These are phyloP conservation scores for Colletotrichum camelliae DNA, from an alignment of 2,329 filamentous ascomycete genomes.

Conservation along the genomic window DNA sequence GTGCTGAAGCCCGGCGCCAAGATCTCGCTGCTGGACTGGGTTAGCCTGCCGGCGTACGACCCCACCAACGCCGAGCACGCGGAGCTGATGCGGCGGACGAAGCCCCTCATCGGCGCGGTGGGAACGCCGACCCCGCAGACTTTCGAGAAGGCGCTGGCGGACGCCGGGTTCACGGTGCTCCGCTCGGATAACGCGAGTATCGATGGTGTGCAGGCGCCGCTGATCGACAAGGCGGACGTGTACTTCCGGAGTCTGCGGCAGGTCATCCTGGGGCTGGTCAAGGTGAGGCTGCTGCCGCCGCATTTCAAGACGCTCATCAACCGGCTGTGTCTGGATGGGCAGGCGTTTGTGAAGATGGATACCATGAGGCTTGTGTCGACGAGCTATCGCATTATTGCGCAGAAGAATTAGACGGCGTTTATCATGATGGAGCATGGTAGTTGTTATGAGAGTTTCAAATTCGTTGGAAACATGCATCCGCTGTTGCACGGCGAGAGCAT, in stretches of 20 bases:
- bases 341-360: slow-evolving; percentile 62
- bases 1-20: slow-evolving; percentile 55
- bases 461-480: neutral
- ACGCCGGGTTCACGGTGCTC: slow-evolving; percentile 52
- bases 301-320: slow-evolving; percentile 61
- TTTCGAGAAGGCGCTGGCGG: slow-evolving; percentile 49
- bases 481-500: neutral
- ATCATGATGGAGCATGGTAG: neutral
- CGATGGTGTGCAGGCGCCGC: slow-evolving; percentile 53
- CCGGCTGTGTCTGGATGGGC: slow-evolving; percentile 55
- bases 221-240: slow-evolving; percentile 59
- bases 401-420: slow-evolving; percentile 34
- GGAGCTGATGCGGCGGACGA: slow-evolving; percentile 58
- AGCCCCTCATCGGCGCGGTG: slow-evolving; percentile 60
- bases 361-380: slow-evolving; percentile 56
- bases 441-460: neutral
- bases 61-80: slow-evolving; percentile 49
- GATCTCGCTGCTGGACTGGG: slow-evolving; percentile 58
- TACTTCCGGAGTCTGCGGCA: slow-evolving; percentile 58
- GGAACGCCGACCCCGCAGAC: slow-evolving; percentile 55
- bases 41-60: slow-evolving; percentile 55
- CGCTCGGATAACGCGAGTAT: slow-evolving; percentile 57
- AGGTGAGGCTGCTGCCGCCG: slow-evolving; percentile 48
- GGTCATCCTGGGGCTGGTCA: slow-evolving; percentile 53
- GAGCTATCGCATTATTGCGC: slow-evolving; percentile 57